Percentiles rank a stretch among this genome's conserved stretches.
Evolutionary conservation across 2,329 filamentous ascomycete species (phyloP).

Genomic region (Trichoderma sp.): DNA sequence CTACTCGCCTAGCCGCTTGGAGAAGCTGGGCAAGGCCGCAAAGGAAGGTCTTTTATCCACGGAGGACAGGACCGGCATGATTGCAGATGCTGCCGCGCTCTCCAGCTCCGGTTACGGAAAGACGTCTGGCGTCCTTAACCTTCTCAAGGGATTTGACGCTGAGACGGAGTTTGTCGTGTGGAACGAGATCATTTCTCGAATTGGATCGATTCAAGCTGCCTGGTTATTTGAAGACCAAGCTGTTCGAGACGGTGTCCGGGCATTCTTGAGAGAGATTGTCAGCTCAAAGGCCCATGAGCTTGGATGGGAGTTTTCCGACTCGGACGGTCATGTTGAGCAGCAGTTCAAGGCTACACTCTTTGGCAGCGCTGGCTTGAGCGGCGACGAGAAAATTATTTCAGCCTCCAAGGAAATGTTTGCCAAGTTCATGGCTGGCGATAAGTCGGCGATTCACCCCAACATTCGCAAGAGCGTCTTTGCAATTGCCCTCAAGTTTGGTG

Average conservation of each 20-base stretch:
- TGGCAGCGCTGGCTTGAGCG: constrained; percentile 74
- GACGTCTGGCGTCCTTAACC: constrained; percentile 81
- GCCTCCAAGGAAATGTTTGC: constrained; percentile 88
- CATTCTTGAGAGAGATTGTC: constrained; percentile 77
- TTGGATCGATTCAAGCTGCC: constrained; percentile 74
- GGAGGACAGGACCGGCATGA: constrained; percentile 92
- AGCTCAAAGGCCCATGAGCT: constrained; percentile 79
- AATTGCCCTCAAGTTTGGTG: constrained; percentile 80
- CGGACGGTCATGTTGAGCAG: constrained; percentile 84
- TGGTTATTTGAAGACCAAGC: constrained; percentile 78
- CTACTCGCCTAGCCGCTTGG: constrained; percentile 78
- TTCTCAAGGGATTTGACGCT: constrained; percentile 78
- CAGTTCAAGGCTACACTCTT: constrained; percentile 95
- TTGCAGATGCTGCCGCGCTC: constrained; percentile 86
- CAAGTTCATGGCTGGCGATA: constrained; percentile 78
- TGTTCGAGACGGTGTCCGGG: constrained; percentile 71
- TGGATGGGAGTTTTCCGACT: constrained; percentile 83
- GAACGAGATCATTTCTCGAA: constrained; percentile 82
- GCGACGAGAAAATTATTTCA: constrained; percentile 73
- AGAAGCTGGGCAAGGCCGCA: constrained; percentile 84
- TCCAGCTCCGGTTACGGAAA: constrained; percentile 90
- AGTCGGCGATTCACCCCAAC: constrained; percentile 84
- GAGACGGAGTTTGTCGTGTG: constrained; percentile 92
- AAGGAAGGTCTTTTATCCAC: constrained; percentile 70
- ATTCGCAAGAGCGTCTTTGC: constrained; percentile 83